These are phyloP conservation scores for Fusarium burgessii DNA, from an alignment of 2,329 filamentous ascomycete species.

Conservation along the genomic window DNA sequence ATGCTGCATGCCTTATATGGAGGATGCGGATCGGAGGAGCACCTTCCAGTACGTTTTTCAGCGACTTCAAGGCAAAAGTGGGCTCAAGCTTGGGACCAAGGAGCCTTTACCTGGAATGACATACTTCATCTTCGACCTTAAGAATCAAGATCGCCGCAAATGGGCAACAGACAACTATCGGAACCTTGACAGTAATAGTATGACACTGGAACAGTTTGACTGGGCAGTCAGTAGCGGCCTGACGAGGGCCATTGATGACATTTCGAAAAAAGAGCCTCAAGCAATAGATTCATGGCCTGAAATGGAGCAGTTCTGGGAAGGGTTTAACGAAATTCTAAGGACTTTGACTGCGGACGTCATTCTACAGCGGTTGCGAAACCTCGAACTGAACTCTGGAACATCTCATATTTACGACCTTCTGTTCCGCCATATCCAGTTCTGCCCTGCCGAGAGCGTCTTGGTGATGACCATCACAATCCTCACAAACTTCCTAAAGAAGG, in stretches of 20 bases:
- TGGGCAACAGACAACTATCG: slow-evolving; percentile 57
- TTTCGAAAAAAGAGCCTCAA: slow-evolving; percentile 62
- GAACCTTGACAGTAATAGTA: slow-evolving; percentile 65
- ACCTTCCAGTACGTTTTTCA: slow-evolving; percentile 87
- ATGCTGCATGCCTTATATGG: slow-evolving; percentile 84
- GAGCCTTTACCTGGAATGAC: slow-evolving; percentile 85
- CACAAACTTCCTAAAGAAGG: slow-evolving; percentile 77
- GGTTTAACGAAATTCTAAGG: slow-evolving; percentile 78
- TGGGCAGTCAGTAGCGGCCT: slow-evolving; percentile 86
- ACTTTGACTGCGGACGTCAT: slow-evolving; percentile 80
- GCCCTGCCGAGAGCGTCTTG: slow-evolving; percentile 69
- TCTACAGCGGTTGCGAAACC: slow-evolving; percentile 79
- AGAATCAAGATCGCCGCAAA: slow-evolving; percentile 66
- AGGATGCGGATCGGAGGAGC: slow-evolving; percentile 60
- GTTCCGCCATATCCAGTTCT: slow-evolving; percentile 65
- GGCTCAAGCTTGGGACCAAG: slow-evolving; percentile 79
- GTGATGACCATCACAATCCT: slow-evolving; percentile 78
- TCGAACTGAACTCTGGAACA: slow-evolving; percentile 73
- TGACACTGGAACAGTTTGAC: slow-evolving; percentile 82
- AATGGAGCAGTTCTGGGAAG: slow-evolving; percentile 83
- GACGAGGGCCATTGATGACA: slow-evolving; percentile 71
- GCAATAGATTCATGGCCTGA: slow-evolving; percentile 54
- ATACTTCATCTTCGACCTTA: slow-evolving; percentile 77
- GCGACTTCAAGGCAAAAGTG: slow-evolving; percentile 76
- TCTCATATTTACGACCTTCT: slow-evolving; percentile 75